phyloP scores from a whole-genome alignment of 495 filamentous ascomycete species.

The Trichoderma reesei region DNA sequence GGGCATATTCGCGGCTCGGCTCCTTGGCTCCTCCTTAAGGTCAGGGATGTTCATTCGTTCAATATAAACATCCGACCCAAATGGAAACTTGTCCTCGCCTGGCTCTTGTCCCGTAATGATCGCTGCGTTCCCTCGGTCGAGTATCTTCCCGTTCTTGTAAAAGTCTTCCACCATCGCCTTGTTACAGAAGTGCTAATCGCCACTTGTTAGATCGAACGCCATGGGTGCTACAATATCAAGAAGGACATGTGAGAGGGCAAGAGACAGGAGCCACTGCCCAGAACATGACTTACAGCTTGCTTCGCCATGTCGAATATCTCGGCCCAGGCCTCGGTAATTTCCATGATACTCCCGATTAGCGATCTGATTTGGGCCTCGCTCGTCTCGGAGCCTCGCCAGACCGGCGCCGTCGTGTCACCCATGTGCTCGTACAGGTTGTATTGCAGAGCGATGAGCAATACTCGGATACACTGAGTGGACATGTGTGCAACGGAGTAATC shows the following conservation, averaged over 20 bases:
- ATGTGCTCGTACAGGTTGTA: constrained; percentile 10
- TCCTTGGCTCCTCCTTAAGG: neutral
- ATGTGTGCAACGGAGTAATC: constrained; percentile 11
- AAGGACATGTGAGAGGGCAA: neutral
- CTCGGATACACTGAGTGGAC: constrained; percentile 9
- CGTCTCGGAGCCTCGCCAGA: constrained; percentile 7
- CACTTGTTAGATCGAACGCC: neutral
- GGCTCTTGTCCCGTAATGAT: neutral
- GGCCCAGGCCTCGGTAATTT: constrained; percentile 1
- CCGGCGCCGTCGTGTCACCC: constrained; percentile 11
- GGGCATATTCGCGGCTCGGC: neutral
- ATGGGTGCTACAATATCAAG: neutral
- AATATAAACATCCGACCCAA: neutral
- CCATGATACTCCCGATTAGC: neutral
- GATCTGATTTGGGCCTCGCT: constrained; percentile 3
- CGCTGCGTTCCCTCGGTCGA: neutral
- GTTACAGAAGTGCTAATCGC: neutral
- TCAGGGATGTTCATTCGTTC: neutral
- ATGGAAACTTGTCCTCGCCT: neutral
- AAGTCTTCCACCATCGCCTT: constrained; percentile 2
- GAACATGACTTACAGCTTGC: neutral
- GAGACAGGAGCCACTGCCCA: neutral
- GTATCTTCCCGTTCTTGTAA: constrained; percentile 2
- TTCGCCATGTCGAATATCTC: constrained; percentile 4
- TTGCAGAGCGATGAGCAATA: constrained; percentile 11